Base-by-base conservation (phyloP, 306 rosid genomes). In the Mimosa bimucronata region DNA sequence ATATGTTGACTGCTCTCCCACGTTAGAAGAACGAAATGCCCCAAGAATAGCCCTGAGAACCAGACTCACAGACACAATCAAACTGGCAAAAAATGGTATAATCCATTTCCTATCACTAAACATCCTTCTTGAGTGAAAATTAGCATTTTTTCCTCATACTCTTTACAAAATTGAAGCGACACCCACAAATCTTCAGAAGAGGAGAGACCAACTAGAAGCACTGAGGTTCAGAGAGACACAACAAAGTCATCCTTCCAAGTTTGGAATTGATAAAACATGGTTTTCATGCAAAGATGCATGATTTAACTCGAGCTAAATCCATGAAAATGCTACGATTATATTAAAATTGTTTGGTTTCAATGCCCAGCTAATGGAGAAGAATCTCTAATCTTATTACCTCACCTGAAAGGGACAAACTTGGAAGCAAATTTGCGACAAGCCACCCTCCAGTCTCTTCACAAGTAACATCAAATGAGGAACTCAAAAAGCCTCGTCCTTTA, bases 71-170 rank as follows among this genome's bases (percentile, higher is more conserved):
- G 92, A 93, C 57, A 93, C 87, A 72, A 90, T 79, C 85, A 93
- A 80, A 84, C 97, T 93, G 1, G 97, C 91, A 67, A 96, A 83
- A 85, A 96, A 96, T 53, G 98, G 99, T 15, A 93, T 81, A 78
- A 83, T 80, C 98, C 99, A 96, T 30, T 86, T 87, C 84, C 92
- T 89, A 75, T 96, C 98, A 82, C 97, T 93, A 74, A 88, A 90
- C 30, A 88, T 80, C 87, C 97, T 91, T 82, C 91, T 92, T 29
- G 96, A 85, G 83, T 91, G 93, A 73, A 88, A 90, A 79, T 87
- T 89, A 46, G 73, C 88, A 86, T n/a, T 90, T 86, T 85, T 90
- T 96, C 99, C 94, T 96, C 99, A 96, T 96, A 78, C 86, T 89
- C 84, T 66, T 79, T 79, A 30, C 50, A 71, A 58, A 68, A 81